Evolutionary conservation across 139 green algal genomes (phyloP), one percentile per base, ranked within the genome.

Genomic region (Tetradesmus lagerheimii): DNA sequence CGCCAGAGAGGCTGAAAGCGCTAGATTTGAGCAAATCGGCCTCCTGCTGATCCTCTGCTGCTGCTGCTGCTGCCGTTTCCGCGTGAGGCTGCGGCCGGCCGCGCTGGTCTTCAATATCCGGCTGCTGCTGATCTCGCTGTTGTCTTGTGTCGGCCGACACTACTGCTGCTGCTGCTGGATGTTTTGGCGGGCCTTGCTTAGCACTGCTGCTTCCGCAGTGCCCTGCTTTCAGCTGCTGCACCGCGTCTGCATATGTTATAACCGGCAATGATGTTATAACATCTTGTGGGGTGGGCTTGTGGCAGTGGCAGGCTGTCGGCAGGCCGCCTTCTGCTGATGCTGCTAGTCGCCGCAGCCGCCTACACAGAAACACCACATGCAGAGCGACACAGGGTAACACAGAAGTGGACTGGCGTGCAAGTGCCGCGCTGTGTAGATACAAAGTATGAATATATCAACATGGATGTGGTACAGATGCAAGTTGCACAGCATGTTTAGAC

Each of bases 261-360:
- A 88, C 57, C 29, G 82, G 82, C 34, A 88, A 37, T 16, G 82
- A 31, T 25, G 25, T 37, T 9, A 88, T 88, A 6, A 88, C 57
- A 27, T 39, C 16, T n/a, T 77, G 23, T 27, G 82, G 82, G 16
- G 82, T 88, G 8, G 34, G 82, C 39, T 45, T n/a, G 14, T 71
- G 57, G 57, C 57, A 31, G 4, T 31, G 25, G 23, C 57, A 71
- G 57, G 57, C 57, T 23, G 71, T 25, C 12, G 31, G 71, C n/a
- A 79, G 41, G 71, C 71, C 4, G 71, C 71, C 4, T n/a, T 41
- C 71, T 39, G 12, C 71, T 79, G 71, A 23, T 79, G 71, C 71
- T 79, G 71, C 71, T 15, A 31, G n/a, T 25, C n/a, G 71, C 71
- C 31, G 71, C 71, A 79, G 31, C 1, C 71, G 71, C 71, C 31